phyloP scores from a whole-genome alignment of 1,284 basidiomycete genomes.

The Cryptococcus sp. region DNA sequence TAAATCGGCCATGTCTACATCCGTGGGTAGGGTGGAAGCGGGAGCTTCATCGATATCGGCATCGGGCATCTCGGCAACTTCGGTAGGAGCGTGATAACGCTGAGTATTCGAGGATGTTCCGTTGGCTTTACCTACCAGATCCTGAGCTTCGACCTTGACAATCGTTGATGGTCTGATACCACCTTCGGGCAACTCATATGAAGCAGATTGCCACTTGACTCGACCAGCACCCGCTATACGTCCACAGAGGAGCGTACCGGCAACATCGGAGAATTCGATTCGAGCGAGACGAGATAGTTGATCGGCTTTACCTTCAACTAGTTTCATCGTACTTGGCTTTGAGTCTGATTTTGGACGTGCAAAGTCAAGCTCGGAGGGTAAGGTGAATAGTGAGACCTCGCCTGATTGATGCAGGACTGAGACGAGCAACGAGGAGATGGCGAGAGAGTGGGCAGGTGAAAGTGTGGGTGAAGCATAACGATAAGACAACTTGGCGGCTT shows the following conservation, averaged over 20 bases:
- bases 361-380: slow-evolving; percentile 55
- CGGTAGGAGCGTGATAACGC: slow-evolving; percentile 39
- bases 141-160: slow-evolving; percentile 52
- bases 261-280: slow-evolving; percentile 47
- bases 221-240: slow-evolving; percentile 61
- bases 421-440: slow-evolving; percentile 53
- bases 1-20: slow-evolving; percentile 80
- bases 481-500: slow-evolving; percentile 49
- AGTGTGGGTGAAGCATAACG: slow-evolving; percentile 58
- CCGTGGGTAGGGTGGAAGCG: slow-evolving; percentile 54
- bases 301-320: slow-evolving; percentile 43
- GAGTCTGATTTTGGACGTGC: slow-evolving; percentile 35
- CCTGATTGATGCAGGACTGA: slow-evolving; percentile 64
- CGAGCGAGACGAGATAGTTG: slow-evolving; percentile 25
- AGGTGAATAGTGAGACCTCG: slow-evolving; percentile 60
- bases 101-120: slow-evolving; percentile 37
- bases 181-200: slow-evolving; percentile 57
- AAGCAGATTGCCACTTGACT: slow-evolving; percentile 62
- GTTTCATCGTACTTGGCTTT: slow-evolving; percentile 32
- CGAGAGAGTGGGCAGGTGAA: slow-evolving; percentile 59
- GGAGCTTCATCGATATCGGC: slow-evolving; percentile 37
- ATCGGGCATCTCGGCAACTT: slow-evolving; percentile 25
- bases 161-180: slow-evolving; percentile 40
- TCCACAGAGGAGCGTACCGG: slow-evolving; percentile 57
- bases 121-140: slow-evolving; percentile 39